Evolutionary conservation across 2,329 filamentous ascomycete genomes (phyloP).

Genomic region (Aspergillaceae sp.): DNA sequence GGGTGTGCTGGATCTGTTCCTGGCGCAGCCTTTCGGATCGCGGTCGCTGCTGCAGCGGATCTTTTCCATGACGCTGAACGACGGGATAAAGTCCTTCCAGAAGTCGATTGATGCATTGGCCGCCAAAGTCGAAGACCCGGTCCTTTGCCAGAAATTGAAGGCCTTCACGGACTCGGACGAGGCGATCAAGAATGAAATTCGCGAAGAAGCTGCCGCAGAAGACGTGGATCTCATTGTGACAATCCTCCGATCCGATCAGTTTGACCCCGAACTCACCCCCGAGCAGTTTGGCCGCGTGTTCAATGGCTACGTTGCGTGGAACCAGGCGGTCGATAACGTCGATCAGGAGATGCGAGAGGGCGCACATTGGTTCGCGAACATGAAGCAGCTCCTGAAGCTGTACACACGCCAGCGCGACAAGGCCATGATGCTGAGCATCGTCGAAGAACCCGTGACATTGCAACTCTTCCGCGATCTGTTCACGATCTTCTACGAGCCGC

Average conservation of each 20-base stretch:
- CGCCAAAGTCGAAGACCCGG: constrained; percentile 68
- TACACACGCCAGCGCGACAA: constrained; percentile 89
- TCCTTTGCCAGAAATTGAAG: constrained; percentile 73
- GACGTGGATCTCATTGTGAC: constrained; percentile 77
- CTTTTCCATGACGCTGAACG: constrained; percentile 81
- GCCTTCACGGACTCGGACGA: constrained; percentile 70
- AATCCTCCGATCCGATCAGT: constrained; percentile 68
- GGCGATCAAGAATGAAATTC: constrained; percentile 62
- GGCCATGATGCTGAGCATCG: constrained; percentile 90
- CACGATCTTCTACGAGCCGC: constrained; percentile 96
- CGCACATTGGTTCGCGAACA: constrained; percentile 82
- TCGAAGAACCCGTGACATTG: constrained; percentile 96
- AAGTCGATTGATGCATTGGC: constrained; percentile 72
- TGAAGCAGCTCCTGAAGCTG: constrained; percentile 91
- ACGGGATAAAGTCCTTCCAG: constrained; percentile 81
- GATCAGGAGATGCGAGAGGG: constrained; percentile 83
- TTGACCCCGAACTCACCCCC: constrained; percentile 61
- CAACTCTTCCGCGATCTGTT: constrained; percentile 92
- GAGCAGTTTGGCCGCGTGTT: constrained; percentile 77
- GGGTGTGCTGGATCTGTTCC: constrained; percentile 86
- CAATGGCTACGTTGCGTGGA: constrained; percentile 95
- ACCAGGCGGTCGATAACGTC: constrained; percentile 78
- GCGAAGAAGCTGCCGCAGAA: constrained; percentile 63
- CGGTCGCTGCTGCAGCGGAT: constrained; percentile 89
- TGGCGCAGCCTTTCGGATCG: constrained; percentile 87